Conservation (phyloP, 371 early-diverging fungal genomes). For the Capillidium heterosporum region DNA sequence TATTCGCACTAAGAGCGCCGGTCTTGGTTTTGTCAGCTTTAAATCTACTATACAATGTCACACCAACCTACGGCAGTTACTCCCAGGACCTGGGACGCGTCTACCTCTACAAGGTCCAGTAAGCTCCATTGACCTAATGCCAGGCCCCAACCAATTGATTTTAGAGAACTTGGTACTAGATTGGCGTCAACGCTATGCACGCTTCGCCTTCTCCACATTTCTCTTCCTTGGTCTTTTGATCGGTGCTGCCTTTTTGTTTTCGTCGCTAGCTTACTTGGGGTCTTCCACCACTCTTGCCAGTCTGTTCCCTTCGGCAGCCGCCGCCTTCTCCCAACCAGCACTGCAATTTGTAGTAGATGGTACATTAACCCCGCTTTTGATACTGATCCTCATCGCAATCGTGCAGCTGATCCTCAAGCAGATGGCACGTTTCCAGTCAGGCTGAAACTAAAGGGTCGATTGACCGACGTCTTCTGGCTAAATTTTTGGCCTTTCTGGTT, state of each 20-base stretch:
- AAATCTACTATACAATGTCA: slow-evolving; percentile 39
- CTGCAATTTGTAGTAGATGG: background rate
- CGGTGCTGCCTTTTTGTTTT: background rate
- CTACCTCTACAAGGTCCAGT: background rate
- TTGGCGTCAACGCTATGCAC: background rate
- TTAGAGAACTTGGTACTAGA: slow-evolving; percentile 3
- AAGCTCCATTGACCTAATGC: background rate
- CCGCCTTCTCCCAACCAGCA: background rate
- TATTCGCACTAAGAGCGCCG: slow-evolving; percentile 21
- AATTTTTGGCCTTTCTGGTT: background rate
- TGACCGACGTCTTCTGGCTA: background rate
- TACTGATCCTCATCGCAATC: background rate
- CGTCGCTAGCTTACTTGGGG: background rate
- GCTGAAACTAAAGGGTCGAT: background rate
- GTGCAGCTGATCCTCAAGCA: background rate
- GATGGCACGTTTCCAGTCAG: background rate
- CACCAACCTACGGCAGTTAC: slow-evolving; percentile 9
- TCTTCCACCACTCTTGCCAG: background rate
- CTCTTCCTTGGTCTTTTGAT: background rate
- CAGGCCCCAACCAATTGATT: slow-evolving; percentile 8
- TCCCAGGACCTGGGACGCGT: background rate
- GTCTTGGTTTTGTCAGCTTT: slow-evolving; percentile 59
- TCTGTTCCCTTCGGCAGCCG: background rate
- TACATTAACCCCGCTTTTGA: background rate
- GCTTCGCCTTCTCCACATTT: background rate